Percentiles rank a stretch among this genome's conserved stretches.
Evolutionary conservation across 2,329 filamentous ascomycete genomes (phyloP).

Genomic region (Neofusicoccum parvum): DNA sequence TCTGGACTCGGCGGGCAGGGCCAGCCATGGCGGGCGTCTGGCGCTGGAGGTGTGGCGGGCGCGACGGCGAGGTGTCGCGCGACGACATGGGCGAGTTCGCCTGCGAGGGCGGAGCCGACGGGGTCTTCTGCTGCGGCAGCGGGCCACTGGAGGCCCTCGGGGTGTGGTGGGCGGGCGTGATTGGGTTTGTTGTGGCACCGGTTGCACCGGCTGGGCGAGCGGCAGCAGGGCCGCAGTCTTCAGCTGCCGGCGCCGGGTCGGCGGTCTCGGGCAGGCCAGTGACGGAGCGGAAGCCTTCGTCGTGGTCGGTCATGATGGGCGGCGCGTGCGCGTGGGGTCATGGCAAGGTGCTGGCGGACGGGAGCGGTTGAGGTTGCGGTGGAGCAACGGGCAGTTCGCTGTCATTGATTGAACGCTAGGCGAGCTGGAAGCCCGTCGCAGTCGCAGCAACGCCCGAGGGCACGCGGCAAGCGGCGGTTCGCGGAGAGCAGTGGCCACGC

Average conservation of each 20-base stretch:
- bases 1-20: slow-evolving; percentile 29
- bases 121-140: slow-evolving; percentile 11
- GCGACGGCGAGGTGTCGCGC: slow-evolving; percentile 50
- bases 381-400: slow-evolving; percentile 20
- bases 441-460: slow-evolving; percentile 5
- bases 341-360: slow-evolving; percentile 15
- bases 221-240: slow-evolving; percentile 23
- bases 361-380: slow-evolving; percentile 21
- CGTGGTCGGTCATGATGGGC: slow-evolving; percentile 35
- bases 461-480: slow-evolving; percentile 22
- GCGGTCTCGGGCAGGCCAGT: slow-evolving; percentile 40
- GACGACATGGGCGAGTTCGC: slow-evolving; percentile 49
- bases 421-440: slow-evolving; percentile 13
- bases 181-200: slow-evolving; percentile 25
- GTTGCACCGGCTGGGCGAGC: slow-evolving; percentile 10
- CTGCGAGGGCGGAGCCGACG: slow-evolving; percentile 33
- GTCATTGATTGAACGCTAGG: slow-evolving; percentile 19
- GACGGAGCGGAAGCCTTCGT: slow-evolving; percentile 40
- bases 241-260: slow-evolving; percentile 33
- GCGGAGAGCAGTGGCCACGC: slow-evolving; percentile 18
- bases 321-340: slow-evolving; percentile 29
- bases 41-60: slow-evolving; percentile 23
- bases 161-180: slow-evolving; percentile 23
- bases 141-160: slow-evolving; percentile 25
- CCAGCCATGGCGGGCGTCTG: slow-evolving; percentile 23